Evolutionary conservation across 1,284 basidiomycete species (phyloP).

Genomic region (Phaffia rhodozyma): DNA sequence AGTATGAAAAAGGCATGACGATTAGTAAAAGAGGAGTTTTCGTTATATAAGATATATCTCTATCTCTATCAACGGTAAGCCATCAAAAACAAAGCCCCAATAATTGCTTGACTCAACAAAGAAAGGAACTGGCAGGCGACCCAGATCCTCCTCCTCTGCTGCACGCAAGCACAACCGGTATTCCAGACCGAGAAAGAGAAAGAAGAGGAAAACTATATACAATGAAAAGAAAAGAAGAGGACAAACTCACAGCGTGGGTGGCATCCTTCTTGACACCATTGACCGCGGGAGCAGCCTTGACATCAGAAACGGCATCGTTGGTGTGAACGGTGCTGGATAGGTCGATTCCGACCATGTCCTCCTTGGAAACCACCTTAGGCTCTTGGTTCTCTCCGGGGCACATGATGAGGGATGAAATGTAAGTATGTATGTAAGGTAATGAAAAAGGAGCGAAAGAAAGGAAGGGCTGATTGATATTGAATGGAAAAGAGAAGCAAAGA

Average conservation of each 20-base stretch:
- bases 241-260: neutral
- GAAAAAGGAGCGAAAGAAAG: neutral
- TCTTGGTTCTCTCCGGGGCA: conserved; percentile 11
- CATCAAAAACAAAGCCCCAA: neutral
- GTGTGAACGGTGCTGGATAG: conserved; percentile 7
- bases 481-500: too few relatives aligned
- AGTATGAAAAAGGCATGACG: neutral
- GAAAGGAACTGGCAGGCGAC: neutral
- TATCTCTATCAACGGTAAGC: neutral
- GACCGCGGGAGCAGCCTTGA: neutral
- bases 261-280: neutral
- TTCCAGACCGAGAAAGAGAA: neutral
- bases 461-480: neutral
- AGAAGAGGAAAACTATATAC: neutral
- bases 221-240: neutral
- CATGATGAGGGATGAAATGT: neutral
- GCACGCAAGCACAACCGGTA: neutral
- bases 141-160: neutral
- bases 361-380: conserved; percentile 5
- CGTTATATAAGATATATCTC: neutral
- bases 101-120: neutral
- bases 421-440: neutral
- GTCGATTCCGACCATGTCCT: conserved; percentile 18
- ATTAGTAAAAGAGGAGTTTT: neutral
- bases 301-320: conserved; percentile 1